A percentile compares a stretch with the other conserved stretches of the same genome.
phyloP scores from a whole-genome alignment of 108 stramenopile genomes.

The Discostella pseudostelligera region DNA sequence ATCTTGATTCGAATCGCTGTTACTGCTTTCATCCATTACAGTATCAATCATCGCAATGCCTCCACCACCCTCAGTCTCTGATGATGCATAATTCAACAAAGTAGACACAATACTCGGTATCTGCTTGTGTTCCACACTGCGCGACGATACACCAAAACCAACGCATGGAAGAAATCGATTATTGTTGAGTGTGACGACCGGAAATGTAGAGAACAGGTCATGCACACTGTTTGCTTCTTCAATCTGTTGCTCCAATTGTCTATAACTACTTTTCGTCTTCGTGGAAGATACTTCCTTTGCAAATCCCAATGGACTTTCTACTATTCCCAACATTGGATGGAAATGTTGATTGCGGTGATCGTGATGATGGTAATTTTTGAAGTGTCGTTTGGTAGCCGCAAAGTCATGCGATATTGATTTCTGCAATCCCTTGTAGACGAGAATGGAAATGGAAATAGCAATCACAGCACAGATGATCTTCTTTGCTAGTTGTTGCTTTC shows the following conservation, averaged over 20 bases:
- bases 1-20: slow-evolving; percentile 5
- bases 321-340: slow-evolving; percentile 43
- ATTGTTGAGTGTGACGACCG: slow-evolving; percentile 29
- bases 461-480: slow-evolving; percentile 8
- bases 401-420: slow-evolving; percentile 16
- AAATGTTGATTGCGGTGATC: slow-evolving; percentile 32
- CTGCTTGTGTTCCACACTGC: slow-evolving; percentile 36
- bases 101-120: slow-evolving; percentile 36
- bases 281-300: slow-evolving; percentile 17
- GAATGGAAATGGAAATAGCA: not conserved
- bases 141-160: slow-evolving; percentile 37
- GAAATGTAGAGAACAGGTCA: slow-evolving; percentile 15
- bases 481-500: slow-evolving; percentile 12
- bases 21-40: slow-evolving; percentile 24
- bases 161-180: slow-evolving; percentile 25
- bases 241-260: slow-evolving; percentile 1
- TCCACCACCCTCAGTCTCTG: slow-evolving; percentile 42
- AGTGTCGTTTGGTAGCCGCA: slow-evolving; percentile 3
- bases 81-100: slow-evolving; percentile 35
- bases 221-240: slow-evolving; percentile 10
- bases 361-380: slow-evolving; percentile 21
- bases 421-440: slow-evolving; percentile 15
- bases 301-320: slow-evolving; percentile 41
- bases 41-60: slow-evolving; percentile 46
- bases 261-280: slow-evolving; percentile 7